Percentiles rank a stretch among this genome's conserved stretches.
Conservation (phyloP, 345 rosid genomes). For the Kernera saxatilis region DNA sequence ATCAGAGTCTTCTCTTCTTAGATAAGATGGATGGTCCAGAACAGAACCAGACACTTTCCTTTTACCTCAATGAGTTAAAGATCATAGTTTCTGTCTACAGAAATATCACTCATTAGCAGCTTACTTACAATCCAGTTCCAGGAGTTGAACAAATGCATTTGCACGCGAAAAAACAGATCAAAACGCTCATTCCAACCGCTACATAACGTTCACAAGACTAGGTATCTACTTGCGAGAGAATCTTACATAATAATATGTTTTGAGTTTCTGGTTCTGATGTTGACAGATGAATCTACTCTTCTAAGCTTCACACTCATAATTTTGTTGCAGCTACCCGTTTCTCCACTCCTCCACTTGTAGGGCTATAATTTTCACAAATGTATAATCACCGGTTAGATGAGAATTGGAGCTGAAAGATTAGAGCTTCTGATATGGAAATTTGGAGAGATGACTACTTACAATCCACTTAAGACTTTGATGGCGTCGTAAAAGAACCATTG, state of each 20-base stretch:
- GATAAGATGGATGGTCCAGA: neutral
- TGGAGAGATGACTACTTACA: conserved; percentile 40
- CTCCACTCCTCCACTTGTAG: conserved; percentile 33
- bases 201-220: neutral
- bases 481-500: conserved; percentile 61
- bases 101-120: neutral
- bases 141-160: neutral
- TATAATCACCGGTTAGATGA: conserved; percentile 1
- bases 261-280: neutral
- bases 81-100: conserved; percentile 6
- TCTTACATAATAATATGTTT: neutral
- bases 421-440: neutral
- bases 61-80: neutral
- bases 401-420: neutral
- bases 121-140: conserved; percentile 10
- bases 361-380: conserved; percentile 12
- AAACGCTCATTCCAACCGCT: conserved; percentile 3
- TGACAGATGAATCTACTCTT: neutral
- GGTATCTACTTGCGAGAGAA: conserved; percentile 3
- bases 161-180: neutral
- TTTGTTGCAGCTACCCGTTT: conserved; percentile 21
- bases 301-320: conserved; percentile 13
- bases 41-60: too few relatives aligned
- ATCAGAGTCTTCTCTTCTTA: neutral
- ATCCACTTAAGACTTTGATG: conserved; percentile 52